Conservation (phyloP, 345 rosid species). For the Trapa bicornis region DNA sequence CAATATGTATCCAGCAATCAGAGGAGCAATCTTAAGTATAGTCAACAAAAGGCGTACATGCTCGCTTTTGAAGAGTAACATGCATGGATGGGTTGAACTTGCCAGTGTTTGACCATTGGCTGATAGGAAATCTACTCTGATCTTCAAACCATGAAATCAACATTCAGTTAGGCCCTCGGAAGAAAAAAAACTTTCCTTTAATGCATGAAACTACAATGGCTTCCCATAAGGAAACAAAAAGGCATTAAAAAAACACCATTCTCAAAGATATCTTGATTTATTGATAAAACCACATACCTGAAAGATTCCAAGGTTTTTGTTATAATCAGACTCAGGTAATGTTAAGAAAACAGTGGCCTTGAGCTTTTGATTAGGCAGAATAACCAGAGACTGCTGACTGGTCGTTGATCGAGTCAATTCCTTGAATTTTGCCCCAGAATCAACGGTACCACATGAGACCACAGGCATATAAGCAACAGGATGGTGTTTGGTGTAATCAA, state of each 20-base stretch:
- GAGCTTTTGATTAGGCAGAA: slow-evolving; percentile 33
- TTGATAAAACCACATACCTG: slow-evolving; percentile 37
- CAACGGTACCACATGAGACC: slow-evolving; percentile 34
- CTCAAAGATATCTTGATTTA: background rate
- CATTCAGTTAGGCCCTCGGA: background rate
- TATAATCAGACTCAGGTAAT: slow-evolving; percentile 74
- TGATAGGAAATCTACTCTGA: slow-evolving; percentile 60
- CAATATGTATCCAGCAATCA: slow-evolving; percentile 56
- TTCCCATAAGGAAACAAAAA: background rate
- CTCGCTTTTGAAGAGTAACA: slow-evolving; percentile 67
- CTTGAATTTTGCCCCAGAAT: slow-evolving; percentile 32
- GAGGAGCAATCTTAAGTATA: slow-evolving; percentile 54
- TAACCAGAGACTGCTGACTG: slow-evolving; percentile 15
- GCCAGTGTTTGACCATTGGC: slow-evolving; percentile 42
- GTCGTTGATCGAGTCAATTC: slow-evolving; percentile 24
- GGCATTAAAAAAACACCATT: background rate
- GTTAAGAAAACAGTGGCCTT: slow-evolving; percentile 31
- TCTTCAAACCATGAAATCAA: slow-evolving; percentile 30
- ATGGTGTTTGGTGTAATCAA: slow-evolving; percentile 45
- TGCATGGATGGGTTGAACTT: slow-evolving; percentile 56
- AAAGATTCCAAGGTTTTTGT: slow-evolving; percentile 72
- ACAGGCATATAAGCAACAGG: slow-evolving; percentile 62
- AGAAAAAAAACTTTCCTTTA: background rate
- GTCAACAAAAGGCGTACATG: slow-evolving; percentile 49
- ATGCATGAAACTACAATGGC: background rate